Conservation (phyloP, 306 rosid genomes). For the Quercus parvula region DNA sequence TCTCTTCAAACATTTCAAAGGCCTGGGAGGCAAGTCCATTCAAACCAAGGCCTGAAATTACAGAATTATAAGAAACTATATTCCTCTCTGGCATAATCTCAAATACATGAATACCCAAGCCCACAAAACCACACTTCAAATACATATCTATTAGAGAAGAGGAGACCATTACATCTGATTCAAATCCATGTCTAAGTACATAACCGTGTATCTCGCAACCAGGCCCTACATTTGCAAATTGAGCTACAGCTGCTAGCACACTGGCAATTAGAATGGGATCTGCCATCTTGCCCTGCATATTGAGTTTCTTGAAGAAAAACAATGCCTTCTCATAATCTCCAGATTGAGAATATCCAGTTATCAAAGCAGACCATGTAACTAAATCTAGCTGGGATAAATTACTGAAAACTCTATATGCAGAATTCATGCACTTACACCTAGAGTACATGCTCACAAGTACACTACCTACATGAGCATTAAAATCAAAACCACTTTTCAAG, state of each 20-base stretch:
- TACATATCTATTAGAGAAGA: slow-evolving; percentile 83
- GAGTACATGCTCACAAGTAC: slow-evolving; percentile 80
- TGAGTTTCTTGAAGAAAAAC: slow-evolving; percentile 54
- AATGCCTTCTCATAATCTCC: slow-evolving; percentile 56
- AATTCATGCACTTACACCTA: slow-evolving; percentile 61
- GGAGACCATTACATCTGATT: slow-evolving; percentile 63
- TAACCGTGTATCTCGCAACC: slow-evolving; percentile 73
- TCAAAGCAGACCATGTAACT: slow-evolving; percentile 82
- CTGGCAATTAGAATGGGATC: slow-evolving; percentile 72
- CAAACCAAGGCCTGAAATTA: slow-evolving; percentile 72
- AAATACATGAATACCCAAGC: slow-evolving; percentile 54
- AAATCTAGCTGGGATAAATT: slow-evolving; percentile 66
- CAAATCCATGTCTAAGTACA: slow-evolving; percentile 67
- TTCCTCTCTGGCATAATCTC: slow-evolving; percentile 51
- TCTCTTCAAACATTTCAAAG: slow-evolving; percentile 49
- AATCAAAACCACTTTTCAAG: slow-evolving; percentile 52
- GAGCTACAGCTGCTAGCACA: slow-evolving; percentile 71
- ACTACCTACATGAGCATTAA: slow-evolving; percentile 62
- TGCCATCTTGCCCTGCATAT: slow-evolving; percentile 43
- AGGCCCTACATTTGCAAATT: slow-evolving; percentile 42
- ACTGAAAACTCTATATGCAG: slow-evolving; percentile 57
- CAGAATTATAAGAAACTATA: slow-evolving; percentile 65
- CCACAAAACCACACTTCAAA: slow-evolving; percentile 72
- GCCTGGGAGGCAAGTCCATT: slow-evolving; percentile 73
- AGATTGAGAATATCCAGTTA: slow-evolving; percentile 65